These are phyloP conservation scores for Solanum gandarillasii DNA, from an alignment of 257 asterid species.

Conservation along the genomic window DNA sequence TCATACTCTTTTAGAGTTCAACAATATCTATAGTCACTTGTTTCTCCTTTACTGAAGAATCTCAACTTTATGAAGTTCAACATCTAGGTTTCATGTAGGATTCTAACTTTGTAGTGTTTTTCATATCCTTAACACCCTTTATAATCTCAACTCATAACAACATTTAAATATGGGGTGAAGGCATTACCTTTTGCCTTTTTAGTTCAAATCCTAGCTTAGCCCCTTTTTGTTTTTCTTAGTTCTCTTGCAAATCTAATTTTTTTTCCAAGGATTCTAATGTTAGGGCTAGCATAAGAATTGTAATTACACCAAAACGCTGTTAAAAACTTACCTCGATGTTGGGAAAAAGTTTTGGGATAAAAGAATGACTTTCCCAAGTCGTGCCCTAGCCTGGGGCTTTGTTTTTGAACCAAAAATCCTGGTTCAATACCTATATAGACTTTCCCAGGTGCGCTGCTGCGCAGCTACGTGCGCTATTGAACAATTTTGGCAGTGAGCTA, in stretches of 20 bases:
- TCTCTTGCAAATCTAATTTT: background rate
- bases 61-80: background rate
- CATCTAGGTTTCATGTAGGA: background rate
- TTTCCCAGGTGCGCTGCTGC: background rate
- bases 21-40: background rate
- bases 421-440: background rate
- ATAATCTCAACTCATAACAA: background rate
- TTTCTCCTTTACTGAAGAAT: background rate
- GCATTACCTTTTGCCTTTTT: background rate
- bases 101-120: background rate
- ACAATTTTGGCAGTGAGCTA: background rate
- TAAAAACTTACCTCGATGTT: background rate
- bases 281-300: background rate
- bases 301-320: background rate
- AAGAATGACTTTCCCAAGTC: background rate
- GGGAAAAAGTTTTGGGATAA: background rate
- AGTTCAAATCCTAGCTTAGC: background rate
- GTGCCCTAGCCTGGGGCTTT: background rate
- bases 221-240: background rate
- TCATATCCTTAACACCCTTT: background rate
- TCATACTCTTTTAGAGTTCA: background rate
- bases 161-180: background rate
- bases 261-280: background rate
- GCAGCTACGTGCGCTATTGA: background rate
- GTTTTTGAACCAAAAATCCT: background rate